Evolutionary conservation across 176 grass and related monocot species (phyloP).

Genomic region (Oryza glaberrima): DNA sequence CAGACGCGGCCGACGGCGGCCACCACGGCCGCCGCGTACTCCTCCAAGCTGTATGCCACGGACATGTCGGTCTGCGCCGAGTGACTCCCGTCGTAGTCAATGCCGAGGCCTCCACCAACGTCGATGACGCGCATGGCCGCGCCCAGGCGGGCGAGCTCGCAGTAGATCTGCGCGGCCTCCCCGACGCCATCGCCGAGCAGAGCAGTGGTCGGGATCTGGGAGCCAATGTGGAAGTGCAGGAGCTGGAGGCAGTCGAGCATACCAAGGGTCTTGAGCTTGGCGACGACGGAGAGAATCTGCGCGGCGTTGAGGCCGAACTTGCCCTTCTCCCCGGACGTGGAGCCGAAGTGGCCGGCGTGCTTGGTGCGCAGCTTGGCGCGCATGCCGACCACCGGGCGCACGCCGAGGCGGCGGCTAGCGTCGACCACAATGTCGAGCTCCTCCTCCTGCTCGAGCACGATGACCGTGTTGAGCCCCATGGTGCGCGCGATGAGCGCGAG

Average conservation of each 20-base stretch:
- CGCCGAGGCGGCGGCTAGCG: conserved; percentile 59
- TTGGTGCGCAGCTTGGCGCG: conserved; percentile 96
- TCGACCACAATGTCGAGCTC: conserved; percentile 92
- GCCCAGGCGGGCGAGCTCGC: conserved; percentile 85
- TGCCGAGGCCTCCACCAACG: conserved; percentile 81
- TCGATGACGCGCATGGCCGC: conserved; percentile 83
- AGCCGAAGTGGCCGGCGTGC: conserved; percentile 91
- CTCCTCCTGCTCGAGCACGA: conserved; percentile 97
- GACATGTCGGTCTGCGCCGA: conserved; percentile 87
- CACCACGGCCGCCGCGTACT: conserved; percentile 80
- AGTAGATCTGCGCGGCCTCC: conserved; percentile 93
- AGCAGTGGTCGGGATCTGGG: conserved; percentile 86
- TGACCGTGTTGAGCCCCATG: conserved; percentile 77
- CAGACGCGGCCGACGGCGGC: conserved; percentile 67
- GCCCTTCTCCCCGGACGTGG: conserved; percentile 92
- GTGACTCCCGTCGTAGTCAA: conserved; percentile 87
- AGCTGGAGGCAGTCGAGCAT: conserved; percentile 98
- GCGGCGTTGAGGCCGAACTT: conserved; percentile 87
- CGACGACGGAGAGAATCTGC: conserved; percentile 72
- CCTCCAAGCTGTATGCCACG: conserved; percentile 79
- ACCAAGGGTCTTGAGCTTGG: conserved; percentile 62
- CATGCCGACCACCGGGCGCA: conserved; percentile 81
- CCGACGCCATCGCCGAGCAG: conserved; percentile 82
- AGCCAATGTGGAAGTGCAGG: conserved; percentile 96
- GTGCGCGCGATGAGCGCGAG: conserved; percentile 74